phyloP scores from a whole-genome alignment of 129 eudicot genomes.

The Chrysanthemum makinoi region DNA sequence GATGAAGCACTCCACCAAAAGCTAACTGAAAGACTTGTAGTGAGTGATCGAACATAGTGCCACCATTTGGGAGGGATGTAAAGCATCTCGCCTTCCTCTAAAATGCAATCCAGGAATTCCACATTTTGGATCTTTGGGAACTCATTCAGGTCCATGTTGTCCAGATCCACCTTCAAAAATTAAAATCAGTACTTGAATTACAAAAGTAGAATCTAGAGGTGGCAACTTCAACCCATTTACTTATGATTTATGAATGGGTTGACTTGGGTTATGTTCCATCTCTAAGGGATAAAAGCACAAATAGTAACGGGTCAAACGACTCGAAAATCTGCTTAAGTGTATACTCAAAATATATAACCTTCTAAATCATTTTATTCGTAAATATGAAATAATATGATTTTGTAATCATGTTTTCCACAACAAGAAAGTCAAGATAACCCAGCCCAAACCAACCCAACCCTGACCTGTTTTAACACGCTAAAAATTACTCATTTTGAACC shows the following conservation, averaged over 20 bases:
- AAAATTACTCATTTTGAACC: not conserved
- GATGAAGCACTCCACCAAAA: conserved; percentile 82
- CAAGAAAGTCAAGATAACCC: too few relatives aligned
- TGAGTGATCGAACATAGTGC: conserved; percentile 95
- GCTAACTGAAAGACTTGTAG: conserved; percentile 96
- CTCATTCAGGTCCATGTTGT: conserved; percentile 68
- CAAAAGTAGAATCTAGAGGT: not conserved
- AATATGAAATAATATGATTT: not conserved
- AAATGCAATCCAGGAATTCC: conserved; percentile 82
- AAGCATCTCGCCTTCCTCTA: conserved; percentile 99
- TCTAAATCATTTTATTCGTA: not conserved
- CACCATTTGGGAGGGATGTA: conserved; percentile 99
- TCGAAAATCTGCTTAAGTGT: not conserved
- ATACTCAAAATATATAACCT: not conserved
- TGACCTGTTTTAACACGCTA: not conserved
- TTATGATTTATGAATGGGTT: conserved; percentile 3
- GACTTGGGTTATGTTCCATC: not conserved
- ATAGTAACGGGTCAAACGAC: not conserved
- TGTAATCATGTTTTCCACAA: not conserved
- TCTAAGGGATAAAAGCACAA: not conserved
- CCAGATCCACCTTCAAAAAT: conserved; percentile 79
- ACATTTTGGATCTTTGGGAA: conserved; percentile 65
- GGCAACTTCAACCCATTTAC: not conserved
- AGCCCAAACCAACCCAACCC: not conserved
- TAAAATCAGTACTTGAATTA: not conserved